Evolutionary conservation across 2,329 filamentous ascomycete species (phyloP), one percentile per base, ranked within the genome.

Genomic region (Verticillium isaacii): DNA sequence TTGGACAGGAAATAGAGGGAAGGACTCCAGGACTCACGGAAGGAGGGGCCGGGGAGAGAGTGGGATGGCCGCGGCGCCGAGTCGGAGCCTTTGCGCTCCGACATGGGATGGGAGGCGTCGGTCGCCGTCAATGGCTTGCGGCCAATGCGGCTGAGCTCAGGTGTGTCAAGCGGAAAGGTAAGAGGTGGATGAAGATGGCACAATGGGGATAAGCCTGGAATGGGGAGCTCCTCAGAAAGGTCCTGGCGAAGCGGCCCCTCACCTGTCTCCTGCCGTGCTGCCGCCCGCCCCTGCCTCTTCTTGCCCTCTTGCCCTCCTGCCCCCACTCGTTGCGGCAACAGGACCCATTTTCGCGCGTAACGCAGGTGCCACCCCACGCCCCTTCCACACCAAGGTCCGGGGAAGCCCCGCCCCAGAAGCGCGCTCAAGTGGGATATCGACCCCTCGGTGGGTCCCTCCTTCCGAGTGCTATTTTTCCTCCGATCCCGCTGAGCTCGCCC

Each of bases 1-100:
- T n/a, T 19, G 34, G 57, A 32, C 25, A 52, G 9, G 54, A 23
- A 2, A n/a, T 17, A 23, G 29, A 5, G 15, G 32, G 57, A 57
- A 23, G 23, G 23, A 23, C 23, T 23, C 2, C 23, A 36, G 34
- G 60, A 55, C 81, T 74, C 76, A 84, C 82, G 82, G 70, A 84
- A 85, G 59, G 80, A 82, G 63, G 80, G 79, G 69, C 77, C 74
- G 68, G 80, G 80, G 54, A 77, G 73, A 66, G 79, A 72, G 64
- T 79, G 34, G n/a, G 60, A 57, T 29, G 63, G 63, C 52, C 50
- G 62, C 14, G 63, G 55, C 34, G 63, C 58, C 41, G 62, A 36
- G 39, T 65, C 64, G 52, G 62, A 56, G 17, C 59, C 64, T 55
- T 62, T 66, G 41, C 64, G 63, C 56, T 66, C 64, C 19, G 61